These are phyloP conservation scores for Aspergillus carbonarius DNA, from an alignment of 2,329 filamentous ascomycete genomes.

Conservation along the genomic window DNA sequence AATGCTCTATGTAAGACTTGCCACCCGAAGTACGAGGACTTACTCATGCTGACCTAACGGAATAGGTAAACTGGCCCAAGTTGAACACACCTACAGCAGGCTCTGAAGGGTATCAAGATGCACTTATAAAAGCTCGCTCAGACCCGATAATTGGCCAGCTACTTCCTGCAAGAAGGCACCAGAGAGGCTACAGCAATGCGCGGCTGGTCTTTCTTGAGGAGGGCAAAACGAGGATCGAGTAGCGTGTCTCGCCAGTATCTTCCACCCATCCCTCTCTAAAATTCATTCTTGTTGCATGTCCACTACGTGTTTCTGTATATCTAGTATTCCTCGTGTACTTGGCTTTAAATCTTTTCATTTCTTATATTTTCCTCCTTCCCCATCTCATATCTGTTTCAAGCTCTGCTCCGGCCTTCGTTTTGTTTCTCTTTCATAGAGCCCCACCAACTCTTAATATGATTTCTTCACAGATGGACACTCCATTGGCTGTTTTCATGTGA, in stretches of 20 bases:
- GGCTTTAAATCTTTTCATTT: not conserved
- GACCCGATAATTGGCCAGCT: conserved; percentile 77
- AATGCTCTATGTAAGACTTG: conserved; percentile 81
- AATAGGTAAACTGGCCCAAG: conserved; percentile 95
- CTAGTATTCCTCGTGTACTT: not conserved
- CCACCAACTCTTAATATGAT: conserved; percentile 4
- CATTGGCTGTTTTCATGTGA: not conserved
- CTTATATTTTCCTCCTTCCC: conserved; percentile 1
- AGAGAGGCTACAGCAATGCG: conserved; percentile 79
- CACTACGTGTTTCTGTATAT: not conserved
- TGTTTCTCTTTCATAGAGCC: conserved; percentile 9
- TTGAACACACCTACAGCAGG: conserved; percentile 86
- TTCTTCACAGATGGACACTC: not conserved
- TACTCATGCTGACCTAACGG: conserved; percentile 5
- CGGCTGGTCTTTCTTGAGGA: conserved; percentile 86
- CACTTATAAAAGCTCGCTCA: conserved; percentile 76
- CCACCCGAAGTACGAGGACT: not conserved
- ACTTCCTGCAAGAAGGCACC: conserved; percentile 62
- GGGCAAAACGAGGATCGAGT: conserved; percentile 96
- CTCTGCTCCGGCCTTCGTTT: conserved; percentile 2
- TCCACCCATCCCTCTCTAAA: not conserved
- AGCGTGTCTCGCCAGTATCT: conserved; percentile 8
- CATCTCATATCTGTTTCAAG: not conserved
- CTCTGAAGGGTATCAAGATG: conserved; percentile 83
- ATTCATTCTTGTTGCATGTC: not conserved